phyloP scores from a whole-genome alignment of 2,329 filamentous ascomycete genomes.

The Colletotrichum sp. region DNA sequence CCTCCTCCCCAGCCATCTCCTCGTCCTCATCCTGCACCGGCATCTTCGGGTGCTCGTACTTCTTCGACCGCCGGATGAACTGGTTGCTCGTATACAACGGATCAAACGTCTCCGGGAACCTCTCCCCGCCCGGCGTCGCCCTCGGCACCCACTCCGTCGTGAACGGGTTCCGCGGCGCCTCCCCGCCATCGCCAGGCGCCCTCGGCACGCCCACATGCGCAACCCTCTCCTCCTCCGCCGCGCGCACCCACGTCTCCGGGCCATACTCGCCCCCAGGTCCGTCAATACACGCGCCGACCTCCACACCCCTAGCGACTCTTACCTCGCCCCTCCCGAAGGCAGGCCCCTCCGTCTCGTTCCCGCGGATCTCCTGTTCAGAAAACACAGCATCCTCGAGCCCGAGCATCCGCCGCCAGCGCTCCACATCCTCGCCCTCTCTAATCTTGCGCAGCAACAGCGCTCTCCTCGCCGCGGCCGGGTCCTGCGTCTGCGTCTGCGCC shows the following conservation, averaged over 20 bases:
- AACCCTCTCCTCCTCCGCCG: neutral
- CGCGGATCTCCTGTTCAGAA: neutral
- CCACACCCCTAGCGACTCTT: neutral
- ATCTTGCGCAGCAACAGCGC: constrained; percentile 1
- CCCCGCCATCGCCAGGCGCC: constrained; percentile 12
- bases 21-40: neutral
- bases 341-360: neutral
- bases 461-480: neutral
- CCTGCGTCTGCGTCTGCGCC: neutral
- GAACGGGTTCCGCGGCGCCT: constrained; percentile 15
- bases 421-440: neutral
- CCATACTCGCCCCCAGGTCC: neutral
- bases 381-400: neutral
- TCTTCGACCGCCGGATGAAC: constrained; percentile 4
- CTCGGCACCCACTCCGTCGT: constrained; percentile 19
- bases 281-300: neutral
- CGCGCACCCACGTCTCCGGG: neutral
- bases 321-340: neutral
- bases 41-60: neutral
- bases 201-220: neutral
- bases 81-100: constrained; percentile 17
- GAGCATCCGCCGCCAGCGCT: neutral
- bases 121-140: neutral
- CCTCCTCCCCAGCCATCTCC: neutral
- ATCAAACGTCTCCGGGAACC: constrained; percentile 1